These are phyloP conservation scores for Fusarium armeniacum DNA, from an alignment of 2,329 filamentous ascomycete species.

Conservation along the genomic window DNA sequence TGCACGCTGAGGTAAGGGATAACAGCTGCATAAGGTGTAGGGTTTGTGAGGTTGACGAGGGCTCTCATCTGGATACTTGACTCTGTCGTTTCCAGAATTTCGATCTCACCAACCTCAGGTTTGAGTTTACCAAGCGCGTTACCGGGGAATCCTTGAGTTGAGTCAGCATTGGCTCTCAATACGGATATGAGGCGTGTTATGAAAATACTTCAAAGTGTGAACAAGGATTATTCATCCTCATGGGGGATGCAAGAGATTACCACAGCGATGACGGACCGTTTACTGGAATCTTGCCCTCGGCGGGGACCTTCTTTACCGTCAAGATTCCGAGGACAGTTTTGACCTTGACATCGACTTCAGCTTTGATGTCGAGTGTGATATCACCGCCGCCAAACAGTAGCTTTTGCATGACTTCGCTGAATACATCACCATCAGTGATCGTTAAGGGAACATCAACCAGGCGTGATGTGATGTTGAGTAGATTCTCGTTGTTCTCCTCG, in stretches of 20 bases:
- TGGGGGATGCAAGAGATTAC: constrained; percentile 50
- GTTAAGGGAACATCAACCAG: constrained; percentile 85
- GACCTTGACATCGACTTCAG: constrained; percentile 85
- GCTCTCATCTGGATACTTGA: constrained; percentile 80
- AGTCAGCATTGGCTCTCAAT: constrained; percentile 53
- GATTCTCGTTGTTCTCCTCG: constrained; percentile 68
- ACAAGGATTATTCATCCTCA: constrained; percentile 48
- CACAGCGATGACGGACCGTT: constrained; percentile 85
- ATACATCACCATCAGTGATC: constrained; percentile 83
- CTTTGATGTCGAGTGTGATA: constrained; percentile 80
- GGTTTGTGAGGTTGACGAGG: constrained; percentile 87
- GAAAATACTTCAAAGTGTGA: constrained; percentile 51
- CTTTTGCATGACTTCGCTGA: constrained; percentile 84
- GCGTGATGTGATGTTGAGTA: constrained; percentile 79
- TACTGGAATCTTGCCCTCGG: constrained; percentile 86
- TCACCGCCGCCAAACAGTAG: constrained; percentile 80
- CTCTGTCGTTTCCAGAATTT: constrained; percentile 78
- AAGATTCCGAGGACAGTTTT: constrained; percentile 85
- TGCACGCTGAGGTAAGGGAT: constrained; percentile 87
- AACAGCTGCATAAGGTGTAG: constrained; percentile 84
- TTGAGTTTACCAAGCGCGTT: constrained; percentile 63
- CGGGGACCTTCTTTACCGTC: constrained; percentile 85
- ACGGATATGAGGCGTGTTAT: constrained; percentile 47
- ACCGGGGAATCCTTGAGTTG: constrained; percentile 68
- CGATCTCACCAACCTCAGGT: constrained; percentile 78